Conservation (phyloP, 2,329 filamentous ascomycete genomes). For the Endothia cerciana region DNA sequence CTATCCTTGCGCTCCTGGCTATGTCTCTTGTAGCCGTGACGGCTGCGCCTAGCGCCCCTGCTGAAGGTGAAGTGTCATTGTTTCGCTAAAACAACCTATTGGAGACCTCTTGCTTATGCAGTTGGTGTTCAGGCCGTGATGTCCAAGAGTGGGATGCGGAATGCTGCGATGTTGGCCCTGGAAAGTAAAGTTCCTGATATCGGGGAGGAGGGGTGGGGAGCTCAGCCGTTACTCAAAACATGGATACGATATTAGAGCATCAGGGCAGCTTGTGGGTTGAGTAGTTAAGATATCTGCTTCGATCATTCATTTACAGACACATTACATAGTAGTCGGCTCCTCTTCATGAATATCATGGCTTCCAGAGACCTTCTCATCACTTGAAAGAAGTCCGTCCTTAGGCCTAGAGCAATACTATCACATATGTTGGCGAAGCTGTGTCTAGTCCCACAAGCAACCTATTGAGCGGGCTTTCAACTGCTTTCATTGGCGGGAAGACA, state of each 20-base stretch:
- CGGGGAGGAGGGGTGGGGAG: background rate
- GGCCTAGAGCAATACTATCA: background rate
- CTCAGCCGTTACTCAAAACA: background rate
- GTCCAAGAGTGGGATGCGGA: conserved; percentile 6
- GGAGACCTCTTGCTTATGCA: background rate
- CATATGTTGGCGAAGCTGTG: background rate
- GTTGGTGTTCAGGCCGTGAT: background rate
- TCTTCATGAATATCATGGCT: background rate
- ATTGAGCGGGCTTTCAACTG: background rate
- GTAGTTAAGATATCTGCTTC: background rate
- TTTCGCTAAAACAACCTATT: background rate
- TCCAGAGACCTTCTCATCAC: background rate
- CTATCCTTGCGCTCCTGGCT: conserved; percentile 4
- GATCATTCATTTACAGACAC: background rate
- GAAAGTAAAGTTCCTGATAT: background rate
- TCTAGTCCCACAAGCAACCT: background rate
- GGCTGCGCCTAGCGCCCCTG: background rate
- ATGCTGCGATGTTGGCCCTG: conserved; percentile 10
- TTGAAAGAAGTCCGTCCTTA: background rate
- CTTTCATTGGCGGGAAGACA: too few species aligned
- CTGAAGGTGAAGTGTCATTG: background rate
- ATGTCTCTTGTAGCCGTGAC: conserved; percentile 5
- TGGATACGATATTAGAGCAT: background rate
- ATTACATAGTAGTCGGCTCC: background rate
- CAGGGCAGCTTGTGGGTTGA: background rate